A percentile compares a stretch with the other conserved stretches of the same genome.
Evolutionary conservation across 192 early-diverging fungal genomes (phyloP).

Genomic region (Geranomyces variabilis): DNA sequence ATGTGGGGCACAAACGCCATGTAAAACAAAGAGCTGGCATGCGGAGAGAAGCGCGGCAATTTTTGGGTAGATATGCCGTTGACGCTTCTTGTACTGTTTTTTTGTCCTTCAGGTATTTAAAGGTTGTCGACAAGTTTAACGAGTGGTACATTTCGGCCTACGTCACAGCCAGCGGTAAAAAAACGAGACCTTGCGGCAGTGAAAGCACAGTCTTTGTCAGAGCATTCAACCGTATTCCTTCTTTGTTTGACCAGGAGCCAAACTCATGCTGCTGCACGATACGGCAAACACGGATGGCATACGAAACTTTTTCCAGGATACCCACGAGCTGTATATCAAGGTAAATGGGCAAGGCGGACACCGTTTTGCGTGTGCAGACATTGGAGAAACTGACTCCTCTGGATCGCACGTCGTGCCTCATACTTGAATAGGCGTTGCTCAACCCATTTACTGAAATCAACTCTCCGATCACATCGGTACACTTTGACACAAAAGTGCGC

Average conservation of each 20-base stretch:
- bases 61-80: too few relatives aligned
- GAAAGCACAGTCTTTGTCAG: too few relatives aligned
- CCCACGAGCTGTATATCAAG: conserved; percentile 87
- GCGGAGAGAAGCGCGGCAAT: too few relatives aligned
- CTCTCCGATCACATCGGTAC: conserved; percentile 72
- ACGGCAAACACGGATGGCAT: conserved; percentile 76
- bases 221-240: too few relatives aligned
- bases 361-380: neutral
- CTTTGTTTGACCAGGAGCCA: conserved; percentile 73
- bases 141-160: conserved; percentile 92
- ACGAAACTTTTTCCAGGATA: conserved; percentile 78
- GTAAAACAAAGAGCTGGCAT: conserved; percentile 46
- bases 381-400: neutral
- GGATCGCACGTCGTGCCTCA: neutral
- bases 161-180: conserved; percentile 82
- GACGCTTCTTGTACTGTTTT: too few relatives aligned
- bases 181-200: neutral
- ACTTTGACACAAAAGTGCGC: conserved; percentile 82
- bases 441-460: conserved; percentile 93
- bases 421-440: conserved; percentile 63
- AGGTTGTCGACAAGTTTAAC: conserved; percentile 93
- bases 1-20: conserved; percentile 85
- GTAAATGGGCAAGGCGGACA: conserved; percentile 45
- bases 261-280: conserved; percentile 84
- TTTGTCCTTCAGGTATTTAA: conserved; percentile 77